A percentile compares a stretch with the other conserved stretches of the same genome.
These are phyloP conservation scores for Spiraea crenata DNA, from an alignment of 331 rosid species.

Conservation along the genomic window DNA sequence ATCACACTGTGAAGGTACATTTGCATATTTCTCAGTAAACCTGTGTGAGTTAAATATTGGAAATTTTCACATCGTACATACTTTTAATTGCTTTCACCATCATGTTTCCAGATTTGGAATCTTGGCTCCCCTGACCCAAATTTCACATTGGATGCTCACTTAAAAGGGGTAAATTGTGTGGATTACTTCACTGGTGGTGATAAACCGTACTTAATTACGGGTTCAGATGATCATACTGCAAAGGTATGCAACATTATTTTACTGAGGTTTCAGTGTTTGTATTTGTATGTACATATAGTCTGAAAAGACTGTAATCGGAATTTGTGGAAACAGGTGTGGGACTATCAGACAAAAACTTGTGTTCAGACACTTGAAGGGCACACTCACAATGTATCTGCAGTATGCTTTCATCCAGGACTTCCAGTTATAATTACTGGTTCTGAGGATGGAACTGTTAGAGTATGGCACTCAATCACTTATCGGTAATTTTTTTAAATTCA, in stretches of 20 bases:
- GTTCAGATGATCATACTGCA: slow-evolving; percentile 79
- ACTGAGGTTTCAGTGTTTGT: not conserved
- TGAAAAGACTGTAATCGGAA: slow-evolving; percentile 13
- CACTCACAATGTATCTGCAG: slow-evolving; percentile 67
- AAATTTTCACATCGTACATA: not conserved
- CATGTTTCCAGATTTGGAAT: slow-evolving; percentile 60
- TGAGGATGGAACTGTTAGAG: slow-evolving; percentile 72
- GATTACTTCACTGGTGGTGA: slow-evolving; percentile 69
- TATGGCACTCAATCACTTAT: slow-evolving; percentile 68
- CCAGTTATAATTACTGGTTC: slow-evolving; percentile 78
- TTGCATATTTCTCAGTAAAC: not conserved
- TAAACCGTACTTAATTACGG: slow-evolving; percentile 65
- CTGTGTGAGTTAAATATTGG: not conserved
- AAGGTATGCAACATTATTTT: slow-evolving; percentile 41
- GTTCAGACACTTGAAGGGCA: slow-evolving; percentile 87
- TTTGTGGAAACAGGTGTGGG: slow-evolving; percentile 64
- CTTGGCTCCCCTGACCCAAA: slow-evolving; percentile 66
- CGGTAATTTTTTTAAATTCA: slow-evolving; percentile 39
- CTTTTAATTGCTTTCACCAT: slow-evolving; percentile 11
- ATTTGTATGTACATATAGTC: not conserved
- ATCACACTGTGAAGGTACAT: slow-evolving; percentile 78
- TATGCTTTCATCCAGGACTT: slow-evolving; percentile 70
- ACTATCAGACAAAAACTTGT: slow-evolving; percentile 54
- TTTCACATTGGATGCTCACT: slow-evolving; percentile 71
- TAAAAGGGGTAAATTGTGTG: slow-evolving; percentile 72